A percentile compares a stretch with the other conserved stretches of the same genome.
Evolutionary conservation across 2,329 filamentous ascomycete species (phyloP).

Genomic region (Septoria linicola): DNA sequence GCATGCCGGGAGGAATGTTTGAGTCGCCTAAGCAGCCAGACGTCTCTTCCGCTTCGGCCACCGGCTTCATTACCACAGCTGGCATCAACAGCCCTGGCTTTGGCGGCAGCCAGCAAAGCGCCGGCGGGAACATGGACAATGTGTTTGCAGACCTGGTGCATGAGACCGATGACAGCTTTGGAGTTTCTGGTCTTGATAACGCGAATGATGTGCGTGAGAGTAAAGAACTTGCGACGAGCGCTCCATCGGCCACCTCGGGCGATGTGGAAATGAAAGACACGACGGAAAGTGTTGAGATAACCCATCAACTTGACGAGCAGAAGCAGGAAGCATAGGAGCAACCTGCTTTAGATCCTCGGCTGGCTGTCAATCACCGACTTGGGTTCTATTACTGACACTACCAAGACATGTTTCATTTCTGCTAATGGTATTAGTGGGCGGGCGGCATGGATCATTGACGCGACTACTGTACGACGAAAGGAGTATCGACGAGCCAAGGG

Average conservation of each 20-base stretch:
- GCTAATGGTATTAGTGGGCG: no score
- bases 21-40: constrained; percentile 35
- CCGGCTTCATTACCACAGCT: constrained; percentile 25
- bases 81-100: constrained; percentile 36
- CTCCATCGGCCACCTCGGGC: background rate
- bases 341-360: constrained; percentile 1
- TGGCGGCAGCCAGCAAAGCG: constrained; percentile 35
- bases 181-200: constrained; percentile 27
- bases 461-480: no score
- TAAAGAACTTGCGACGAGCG: constrained; percentile 15
- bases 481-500: no score
- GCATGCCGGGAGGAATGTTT: constrained; percentile 32
- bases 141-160: constrained; percentile 41
- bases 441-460: no score
- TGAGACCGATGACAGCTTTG: constrained; percentile 32
- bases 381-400: no score
- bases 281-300: constrained; percentile 1
- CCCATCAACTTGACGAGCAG: constrained; percentile 8
- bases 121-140: constrained; percentile 34
- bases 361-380: background rate
- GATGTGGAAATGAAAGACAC: constrained; percentile 7
- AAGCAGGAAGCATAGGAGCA: constrained; percentile 8
- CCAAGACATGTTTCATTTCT: background rate
- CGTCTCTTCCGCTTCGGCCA: constrained; percentile 15
- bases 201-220: constrained; percentile 23